These are phyloP conservation scores for Tubosaeta sp. DNA, from an alignment of 768 basidiomycete species.

Conservation along the genomic window DNA sequence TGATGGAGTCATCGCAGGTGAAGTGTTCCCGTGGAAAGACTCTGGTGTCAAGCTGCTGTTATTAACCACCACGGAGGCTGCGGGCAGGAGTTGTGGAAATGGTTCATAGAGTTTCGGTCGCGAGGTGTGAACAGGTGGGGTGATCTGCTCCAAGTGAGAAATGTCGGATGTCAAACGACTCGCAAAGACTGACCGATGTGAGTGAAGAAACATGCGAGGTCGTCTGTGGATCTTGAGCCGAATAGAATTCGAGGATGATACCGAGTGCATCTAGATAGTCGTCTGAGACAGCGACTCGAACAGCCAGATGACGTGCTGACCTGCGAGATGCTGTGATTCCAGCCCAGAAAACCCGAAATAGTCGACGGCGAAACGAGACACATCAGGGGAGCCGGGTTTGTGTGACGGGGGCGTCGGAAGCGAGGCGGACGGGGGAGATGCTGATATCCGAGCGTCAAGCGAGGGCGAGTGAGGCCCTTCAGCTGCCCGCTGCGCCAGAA, in stretches of 20 bases:
- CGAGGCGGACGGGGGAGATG: conserved; percentile 66
- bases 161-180: no score
- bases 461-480: conserved; percentile 75
- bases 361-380: conserved; percentile 62
- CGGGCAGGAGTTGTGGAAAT: conserved; percentile 30
- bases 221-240: conserved; percentile 50
- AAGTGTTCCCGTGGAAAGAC: conserved; percentile 56
- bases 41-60: conserved; percentile 48
- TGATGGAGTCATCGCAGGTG: conserved; percentile 38
- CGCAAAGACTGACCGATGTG: conserved; percentile 40
- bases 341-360: conserved; percentile 58
- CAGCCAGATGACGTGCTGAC: conserved; percentile 33
- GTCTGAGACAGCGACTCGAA: conserved; percentile 3
- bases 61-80: conserved; percentile 24
- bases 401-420: conserved; percentile 80
- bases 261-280: conserved; percentile 49
- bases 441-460: conserved; percentile 69
- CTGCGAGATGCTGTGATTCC: conserved; percentile 57
- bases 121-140: conserved; percentile 41
- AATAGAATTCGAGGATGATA: conserved; percentile 72
- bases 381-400: conserved; percentile 68
- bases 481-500: conserved; percentile 67
- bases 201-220: conserved; percentile 51
- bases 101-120: conserved; percentile 41
- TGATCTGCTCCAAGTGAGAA: conserved; percentile 36